Conservation (phyloP, 1,284 basidiomycete species). For the Puccinia horiana region DNA sequence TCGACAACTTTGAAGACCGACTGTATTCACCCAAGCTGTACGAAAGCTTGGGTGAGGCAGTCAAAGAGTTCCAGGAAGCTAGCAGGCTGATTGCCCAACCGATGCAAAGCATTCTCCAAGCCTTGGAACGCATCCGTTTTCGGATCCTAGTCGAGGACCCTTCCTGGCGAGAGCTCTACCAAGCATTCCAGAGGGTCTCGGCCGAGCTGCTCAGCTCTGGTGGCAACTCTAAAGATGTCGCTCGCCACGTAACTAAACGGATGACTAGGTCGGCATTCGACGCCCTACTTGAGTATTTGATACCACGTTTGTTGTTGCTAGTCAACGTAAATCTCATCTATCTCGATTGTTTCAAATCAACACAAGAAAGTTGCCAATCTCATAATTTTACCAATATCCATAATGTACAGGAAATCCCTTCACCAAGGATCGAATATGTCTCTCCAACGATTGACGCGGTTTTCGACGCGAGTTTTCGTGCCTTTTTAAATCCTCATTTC, state of each 20-base stretch:
- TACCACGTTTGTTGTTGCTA: conserved; percentile 8
- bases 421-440: conserved; percentile 41
- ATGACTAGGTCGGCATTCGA: conserved; percentile 5
- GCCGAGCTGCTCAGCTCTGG: background rate
- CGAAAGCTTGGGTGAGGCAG: background rate
- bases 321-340: background rate
- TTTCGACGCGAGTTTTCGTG: conserved; percentile 27
- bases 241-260: background rate
- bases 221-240: background rate
- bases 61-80: conserved; percentile 18
- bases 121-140: conserved; percentile 18
- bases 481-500: background rate
- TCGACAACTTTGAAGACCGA: conserved; percentile 27
- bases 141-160: conserved; percentile 9
- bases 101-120: background rate
- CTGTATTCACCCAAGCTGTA: conserved; percentile 26
- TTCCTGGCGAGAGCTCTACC: background rate
- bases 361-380: background rate
- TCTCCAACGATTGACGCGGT: conserved; percentile 24
- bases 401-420: conserved; percentile 41
- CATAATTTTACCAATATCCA: background rate
- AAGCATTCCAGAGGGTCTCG: conserved; percentile 20
- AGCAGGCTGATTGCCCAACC: background rate
- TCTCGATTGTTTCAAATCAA: background rate
- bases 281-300: conserved; percentile 6